A percentile compares a stretch with the other conserved stretches of the same genome.
These are phyloP conservation scores for Cyanidium caldarium DNA, from an alignment of 23 red algal genomes.

Conservation along the genomic window DNA sequence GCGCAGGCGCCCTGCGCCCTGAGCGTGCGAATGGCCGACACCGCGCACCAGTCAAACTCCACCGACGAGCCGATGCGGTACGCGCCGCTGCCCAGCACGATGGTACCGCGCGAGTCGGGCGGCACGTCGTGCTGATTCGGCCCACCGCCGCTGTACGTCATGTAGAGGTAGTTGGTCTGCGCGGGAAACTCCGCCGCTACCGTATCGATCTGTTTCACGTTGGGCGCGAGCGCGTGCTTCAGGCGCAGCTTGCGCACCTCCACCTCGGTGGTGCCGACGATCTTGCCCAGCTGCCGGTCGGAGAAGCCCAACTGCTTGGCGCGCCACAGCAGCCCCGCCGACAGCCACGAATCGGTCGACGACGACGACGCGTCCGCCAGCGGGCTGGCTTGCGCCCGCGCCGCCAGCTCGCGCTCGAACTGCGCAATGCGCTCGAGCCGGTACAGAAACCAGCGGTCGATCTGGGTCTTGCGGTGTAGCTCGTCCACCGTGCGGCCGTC, in stretches of 20 bases:
- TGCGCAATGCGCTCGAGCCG: slow-evolving; percentile 48
- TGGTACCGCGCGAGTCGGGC: slow-evolving; percentile 22
- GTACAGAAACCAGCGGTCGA: slow-evolving; percentile 88
- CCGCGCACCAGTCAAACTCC: slow-evolving; percentile 98
- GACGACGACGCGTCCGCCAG: neutral
- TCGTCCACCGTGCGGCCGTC: slow-evolving; percentile 58
- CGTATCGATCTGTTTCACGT: slow-evolving; percentile 91
- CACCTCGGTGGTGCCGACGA: slow-evolving; percentile 74
- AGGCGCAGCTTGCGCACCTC: slow-evolving; percentile 57
- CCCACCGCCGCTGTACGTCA: slow-evolving; percentile 40
- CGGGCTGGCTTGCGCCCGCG: no score
- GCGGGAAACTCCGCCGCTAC: slow-evolving; percentile 98
- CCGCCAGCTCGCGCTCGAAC: slow-evolving; percentile 25
- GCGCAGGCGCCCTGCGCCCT: slow-evolving; percentile 38
- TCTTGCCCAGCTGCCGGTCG: slow-evolving; percentile 54
- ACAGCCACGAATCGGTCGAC: neutral
- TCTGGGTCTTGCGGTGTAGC: slow-evolving; percentile 49
- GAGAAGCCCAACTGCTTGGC: slow-evolving; percentile 87
- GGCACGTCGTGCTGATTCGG: slow-evolving; percentile 20
- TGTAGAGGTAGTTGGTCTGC: slow-evolving; percentile 91
- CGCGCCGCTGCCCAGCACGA: slow-evolving; percentile 78
- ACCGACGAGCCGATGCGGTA: slow-evolving; percentile 99
- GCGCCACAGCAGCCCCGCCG: slow-evolving; percentile 27
- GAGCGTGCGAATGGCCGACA: slow-evolving; percentile 61
- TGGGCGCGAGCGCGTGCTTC: slow-evolving; percentile 26